Percentiles rank a stretch among this genome's conserved stretches.
These are phyloP conservation scores for Trebouxia sp. DNA, from an alignment of 139 green algal genomes.

Conservation along the genomic window DNA sequence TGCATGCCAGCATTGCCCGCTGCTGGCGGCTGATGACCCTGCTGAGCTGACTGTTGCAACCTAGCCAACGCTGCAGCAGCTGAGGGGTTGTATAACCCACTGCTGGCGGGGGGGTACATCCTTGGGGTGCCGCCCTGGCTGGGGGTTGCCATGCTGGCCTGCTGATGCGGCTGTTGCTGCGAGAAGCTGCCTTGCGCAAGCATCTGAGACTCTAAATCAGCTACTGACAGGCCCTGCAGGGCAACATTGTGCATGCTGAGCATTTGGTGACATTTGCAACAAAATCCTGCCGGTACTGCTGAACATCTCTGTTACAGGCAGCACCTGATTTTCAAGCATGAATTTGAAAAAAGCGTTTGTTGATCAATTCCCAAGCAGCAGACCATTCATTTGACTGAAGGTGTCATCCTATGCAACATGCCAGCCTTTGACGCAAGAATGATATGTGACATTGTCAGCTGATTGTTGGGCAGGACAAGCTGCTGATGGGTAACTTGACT, in stretches of 20 bases:
- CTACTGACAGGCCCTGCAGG: constrained; percentile 41
- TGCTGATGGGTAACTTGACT: neutral
- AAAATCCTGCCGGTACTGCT: no score
- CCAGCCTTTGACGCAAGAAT: neutral
- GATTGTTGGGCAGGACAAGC: no score
- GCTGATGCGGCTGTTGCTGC: constrained; percentile 30
- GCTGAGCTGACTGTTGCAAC: constrained; percentile 15
- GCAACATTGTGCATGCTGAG: neutral
- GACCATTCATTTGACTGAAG: neutral
- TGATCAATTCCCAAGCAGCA: no score
- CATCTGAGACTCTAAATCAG: constrained; percentile 57
- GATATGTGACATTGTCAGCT: neutral
- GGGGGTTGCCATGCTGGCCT: neutral
- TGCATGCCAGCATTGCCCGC: neutral
- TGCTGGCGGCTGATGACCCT: neutral
- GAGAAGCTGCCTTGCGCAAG: neutral
- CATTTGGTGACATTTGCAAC: neutral
- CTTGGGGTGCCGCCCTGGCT: neutral
- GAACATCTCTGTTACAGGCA: neutral
- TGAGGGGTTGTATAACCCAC: constrained; percentile 1
- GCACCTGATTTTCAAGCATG: neutral
- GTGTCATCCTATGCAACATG: neutral
- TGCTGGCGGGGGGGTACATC: neutral
- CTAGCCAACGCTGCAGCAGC: constrained; percentile 10
- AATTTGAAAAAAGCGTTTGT: neutral